Conservation (phyloP, 805 yeast genomes). For the Candida hispaniensis region DNA sequence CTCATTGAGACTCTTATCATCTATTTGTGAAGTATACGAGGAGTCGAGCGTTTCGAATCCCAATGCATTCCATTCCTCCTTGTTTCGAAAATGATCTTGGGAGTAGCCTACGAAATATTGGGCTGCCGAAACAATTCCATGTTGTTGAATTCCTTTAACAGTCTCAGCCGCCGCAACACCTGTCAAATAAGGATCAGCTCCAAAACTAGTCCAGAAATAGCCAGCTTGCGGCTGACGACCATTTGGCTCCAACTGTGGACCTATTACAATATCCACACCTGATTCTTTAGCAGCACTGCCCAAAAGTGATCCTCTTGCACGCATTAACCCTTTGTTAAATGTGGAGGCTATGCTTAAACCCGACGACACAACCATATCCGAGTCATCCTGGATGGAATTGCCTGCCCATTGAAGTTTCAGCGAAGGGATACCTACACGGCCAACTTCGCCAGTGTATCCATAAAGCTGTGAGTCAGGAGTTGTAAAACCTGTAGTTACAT, state of each 20-base stretch:
- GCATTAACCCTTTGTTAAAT: slow-evolving; percentile 43
- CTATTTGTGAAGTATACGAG: slow-evolving; percentile 44
- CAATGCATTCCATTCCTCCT: slow-evolving; percentile 40
- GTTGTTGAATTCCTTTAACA: slow-evolving; percentile 45
- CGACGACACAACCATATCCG: slow-evolving; percentile 46
- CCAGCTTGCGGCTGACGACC: slow-evolving; percentile 56
- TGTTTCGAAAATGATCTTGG: slow-evolving; percentile 50
- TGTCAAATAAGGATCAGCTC: slow-evolving; percentile 50
- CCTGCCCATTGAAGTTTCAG: slow-evolving; percentile 57
- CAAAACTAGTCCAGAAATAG: slow-evolving; percentile 55
- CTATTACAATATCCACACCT: slow-evolving; percentile 46
- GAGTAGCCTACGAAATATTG: slow-evolving; percentile 51
- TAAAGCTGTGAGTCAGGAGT: slow-evolving; percentile 9
- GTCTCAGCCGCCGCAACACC: slow-evolving; percentile 45
- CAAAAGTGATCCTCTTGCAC: slow-evolving; percentile 44
- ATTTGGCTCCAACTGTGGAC: slow-evolving; percentile 51
- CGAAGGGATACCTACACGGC: slow-evolving; percentile 43
- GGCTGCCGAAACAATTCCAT: slow-evolving; percentile 48
- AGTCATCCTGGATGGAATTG: slow-evolving; percentile 50
- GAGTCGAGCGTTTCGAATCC: slow-evolving; percentile 21
- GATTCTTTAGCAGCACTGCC: slow-evolving; percentile 45
- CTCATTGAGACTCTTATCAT: slow-evolving; percentile 53
- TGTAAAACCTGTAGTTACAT: slow-evolving; percentile 53
- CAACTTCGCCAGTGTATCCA: slow-evolving; percentile 54
- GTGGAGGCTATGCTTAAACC: slow-evolving; percentile 51